These are phyloP conservation scores for Hysterium pulicare DNA, from an alignment of 2,329 filamentous ascomycete genomes.

Conservation along the genomic window DNA sequence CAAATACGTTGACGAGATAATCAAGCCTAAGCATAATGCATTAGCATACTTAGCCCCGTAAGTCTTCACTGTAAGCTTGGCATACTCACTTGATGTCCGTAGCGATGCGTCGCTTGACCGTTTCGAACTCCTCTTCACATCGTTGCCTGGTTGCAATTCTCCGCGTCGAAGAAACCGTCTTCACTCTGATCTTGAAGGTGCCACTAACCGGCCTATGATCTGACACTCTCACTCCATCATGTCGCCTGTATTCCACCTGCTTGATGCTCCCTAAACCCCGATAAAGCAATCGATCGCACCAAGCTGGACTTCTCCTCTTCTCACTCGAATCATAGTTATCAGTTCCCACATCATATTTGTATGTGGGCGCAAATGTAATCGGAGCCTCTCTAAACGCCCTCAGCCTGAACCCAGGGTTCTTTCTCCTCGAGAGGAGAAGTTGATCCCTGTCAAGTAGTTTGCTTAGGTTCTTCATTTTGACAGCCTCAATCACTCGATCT, in stretches of 20 bases:
- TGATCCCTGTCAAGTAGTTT: conserved; percentile 94
- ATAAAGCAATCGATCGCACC: conserved; percentile 93
- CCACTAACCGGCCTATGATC: conserved; percentile 93
- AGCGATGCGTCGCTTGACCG: conserved; percentile 65
- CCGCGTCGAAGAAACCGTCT: conserved; percentile 69
- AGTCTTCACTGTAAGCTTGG: too few species aligned
- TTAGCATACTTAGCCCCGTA: background rate
- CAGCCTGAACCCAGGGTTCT: conserved; percentile 85
- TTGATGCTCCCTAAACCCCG: conserved; percentile 76
- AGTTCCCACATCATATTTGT: conserved; percentile 96
- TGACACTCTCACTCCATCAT: conserved; percentile 85
- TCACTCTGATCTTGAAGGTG: conserved; percentile 76
- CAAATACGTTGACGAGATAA: conserved; percentile 62
- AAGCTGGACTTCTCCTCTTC: conserved; percentile 89
- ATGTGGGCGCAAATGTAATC: conserved; percentile 91
- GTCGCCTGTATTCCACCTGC: conserved; percentile 81
- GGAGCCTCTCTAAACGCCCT: conserved; percentile 86
- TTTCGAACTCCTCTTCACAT: conserved; percentile 71
- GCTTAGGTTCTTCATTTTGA: conserved; percentile 73
- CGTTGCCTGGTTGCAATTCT: conserved; percentile 67
- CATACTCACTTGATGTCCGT: conserved; percentile 71
- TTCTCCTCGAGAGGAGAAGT: conserved; percentile 79
- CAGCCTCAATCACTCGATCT: conserved; percentile 82
- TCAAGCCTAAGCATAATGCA: conserved; percentile 49
- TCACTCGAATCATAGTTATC: conserved; percentile 93